These are phyloP conservation scores for Berberis vulgaris DNA, from an alignment of 164 flowering plant species.

Conservation along the genomic window DNA sequence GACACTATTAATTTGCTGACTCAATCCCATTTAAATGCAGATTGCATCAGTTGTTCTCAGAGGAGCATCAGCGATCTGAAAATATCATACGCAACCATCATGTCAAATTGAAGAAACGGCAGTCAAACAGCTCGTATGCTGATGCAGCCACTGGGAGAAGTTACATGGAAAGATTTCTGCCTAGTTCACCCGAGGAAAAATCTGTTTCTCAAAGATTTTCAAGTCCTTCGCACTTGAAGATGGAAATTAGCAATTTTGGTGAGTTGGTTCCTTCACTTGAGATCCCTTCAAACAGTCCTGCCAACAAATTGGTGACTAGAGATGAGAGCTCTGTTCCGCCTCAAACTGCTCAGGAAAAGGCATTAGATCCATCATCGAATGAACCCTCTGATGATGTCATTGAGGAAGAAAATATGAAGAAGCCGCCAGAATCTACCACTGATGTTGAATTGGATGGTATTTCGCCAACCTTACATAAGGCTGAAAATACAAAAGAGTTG, in stretches of 20 bases:
- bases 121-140: conserved; percentile 36
- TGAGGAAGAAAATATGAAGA: conserved; percentile 13
- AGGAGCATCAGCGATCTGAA: conserved; percentile 53
- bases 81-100: conserved; percentile 35
- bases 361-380: conserved; percentile 15
- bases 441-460: conserved; percentile 19
- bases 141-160: conserved; percentile 48
- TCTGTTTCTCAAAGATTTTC: conserved; percentile 29
- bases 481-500: conserved; percentile 27
- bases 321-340: conserved; percentile 26
- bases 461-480: conserved; percentile 16
- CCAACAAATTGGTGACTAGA: conserved; percentile 17
- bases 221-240: conserved; percentile 21
- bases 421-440: conserved; percentile 18
- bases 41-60: conserved; percentile 61
- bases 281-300: conserved; percentile 33
- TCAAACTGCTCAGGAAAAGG: conserved; percentile 21
- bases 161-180: conserved; percentile 73
- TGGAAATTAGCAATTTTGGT: conserved; percentile 20
- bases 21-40: conserved; percentile 29
- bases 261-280: conserved; percentile 43
- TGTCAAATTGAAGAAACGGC: conserved; percentile 74
- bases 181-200: conserved; percentile 37
- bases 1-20: conserved; percentile 8
- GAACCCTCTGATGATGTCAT: conserved; percentile 17